Conservation (phyloP, 176 grass and related monocot species). For the Raddia distichophylla region DNA sequence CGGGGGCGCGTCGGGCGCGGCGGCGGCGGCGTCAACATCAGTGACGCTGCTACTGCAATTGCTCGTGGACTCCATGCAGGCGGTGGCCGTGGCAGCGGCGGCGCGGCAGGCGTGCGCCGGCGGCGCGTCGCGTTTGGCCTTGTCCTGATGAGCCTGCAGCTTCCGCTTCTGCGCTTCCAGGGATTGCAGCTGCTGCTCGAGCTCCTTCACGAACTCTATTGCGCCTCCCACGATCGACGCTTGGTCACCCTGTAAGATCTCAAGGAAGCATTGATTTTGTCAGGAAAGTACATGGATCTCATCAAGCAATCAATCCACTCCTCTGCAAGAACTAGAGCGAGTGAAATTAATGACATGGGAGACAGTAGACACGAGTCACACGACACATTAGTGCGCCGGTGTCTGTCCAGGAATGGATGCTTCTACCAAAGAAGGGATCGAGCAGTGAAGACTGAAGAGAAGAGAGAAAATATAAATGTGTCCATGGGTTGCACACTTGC, state of each 20-base stretch:
- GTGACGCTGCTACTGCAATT: conserved; percentile 57
- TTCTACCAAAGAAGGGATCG: neutral
- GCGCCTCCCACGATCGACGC: conserved; percentile 92
- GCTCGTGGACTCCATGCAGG: conserved; percentile 44
- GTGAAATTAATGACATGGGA: conserved; percentile 12
- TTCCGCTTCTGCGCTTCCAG: conserved; percentile 78
- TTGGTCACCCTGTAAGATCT: conserved; percentile 80
- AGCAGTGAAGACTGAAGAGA: neutral
- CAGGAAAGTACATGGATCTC: neutral
- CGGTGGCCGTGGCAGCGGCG: neutral
- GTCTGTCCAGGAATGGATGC: conserved; percentile 24
- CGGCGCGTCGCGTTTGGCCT: neutral
- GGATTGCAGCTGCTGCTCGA: conserved; percentile 89
- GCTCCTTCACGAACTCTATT: conserved; percentile 94
- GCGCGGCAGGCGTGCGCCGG: neutral
- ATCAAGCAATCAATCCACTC: conserved; percentile 30
- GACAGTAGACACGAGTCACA: conserved; percentile 2
- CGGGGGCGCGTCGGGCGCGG: conserved; percentile 47
- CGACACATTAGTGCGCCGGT: conserved; percentile 33
- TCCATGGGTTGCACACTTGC: neutral
- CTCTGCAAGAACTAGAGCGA: conserved; percentile 11
- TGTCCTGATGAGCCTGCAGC: conserved; percentile 34
- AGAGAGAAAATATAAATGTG: neutral
- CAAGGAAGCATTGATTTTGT: conserved; percentile 34
- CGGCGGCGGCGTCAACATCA: neutral